Evolutionary conservation across 257 asterid species (phyloP), one percentile per base, ranked within the genome.

Genomic region (Pogostemon cablin): DNA sequence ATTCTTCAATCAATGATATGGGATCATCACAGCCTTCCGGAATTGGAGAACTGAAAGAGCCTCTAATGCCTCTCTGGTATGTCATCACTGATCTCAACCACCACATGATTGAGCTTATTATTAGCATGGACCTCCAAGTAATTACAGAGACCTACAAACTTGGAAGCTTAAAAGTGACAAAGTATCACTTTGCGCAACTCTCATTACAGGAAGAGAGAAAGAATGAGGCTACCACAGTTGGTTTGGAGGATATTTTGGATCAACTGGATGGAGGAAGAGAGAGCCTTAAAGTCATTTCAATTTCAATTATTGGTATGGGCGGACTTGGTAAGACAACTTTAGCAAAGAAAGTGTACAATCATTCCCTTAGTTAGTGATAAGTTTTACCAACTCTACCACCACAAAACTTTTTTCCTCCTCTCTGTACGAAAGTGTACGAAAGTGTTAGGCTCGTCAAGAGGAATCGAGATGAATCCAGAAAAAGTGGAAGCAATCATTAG

Each of bases 191-290:
- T 20, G 25, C 25, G 1, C 25, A 20, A 20, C 4, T 5, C 25
- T 3, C 25, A 3, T 10, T 44, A 12, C 43, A 64, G 37, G 68
- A 42, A 15, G 9, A 42, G 43, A 25, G 43, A 64, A 44, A 44
- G 25, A 20, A 20, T 20, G 25, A 20, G 25, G 25, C 25, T 41
- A 20, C 25, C 0, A 17, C 71, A 4, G 74, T 37, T 1, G 84
- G 89, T 34, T 44, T 79, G 15, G 64, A 75, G 50, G 38, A 66
- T 0, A 44, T 81, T 37, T 49, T 42, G 50, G 54, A 6, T 6
- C 35, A 20, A 2, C 79, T 79, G 17, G 20, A 70, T 0, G 35
- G 55, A 3, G 63, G 49, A 65, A 12, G 32, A 25, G 32, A 25
- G 32, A 25, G 32, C 32, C 32, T 25, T 1, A 1, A 25, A 20